Evolutionary conservation across 148 eudicot species (phyloP).

Genomic region (Pouteria glomerata): DNA sequence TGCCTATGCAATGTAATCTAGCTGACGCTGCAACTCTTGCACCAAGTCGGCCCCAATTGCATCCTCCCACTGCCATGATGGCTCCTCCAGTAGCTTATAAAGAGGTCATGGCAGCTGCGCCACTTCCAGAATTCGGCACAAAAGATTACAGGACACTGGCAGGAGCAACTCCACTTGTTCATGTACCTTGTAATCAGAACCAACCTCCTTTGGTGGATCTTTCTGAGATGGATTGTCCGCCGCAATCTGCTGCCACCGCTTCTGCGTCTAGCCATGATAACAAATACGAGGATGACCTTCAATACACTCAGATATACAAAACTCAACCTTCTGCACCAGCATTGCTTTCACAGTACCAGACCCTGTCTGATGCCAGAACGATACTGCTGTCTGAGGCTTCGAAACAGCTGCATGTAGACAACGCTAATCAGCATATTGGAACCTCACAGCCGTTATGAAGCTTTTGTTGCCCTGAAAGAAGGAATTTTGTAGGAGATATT

Average conservation of each 20-base stretch:
- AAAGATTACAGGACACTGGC: constrained; percentile 25
- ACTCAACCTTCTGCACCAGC: constrained; percentile 70
- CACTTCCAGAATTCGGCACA: constrained; percentile 29
- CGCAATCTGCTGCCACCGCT: constrained; percentile 30
- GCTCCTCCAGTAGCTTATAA: constrained; percentile 36
- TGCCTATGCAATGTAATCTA: constrained; percentile 31
- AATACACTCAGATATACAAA: constrained; percentile 76
- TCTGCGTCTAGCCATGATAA: constrained; percentile 21
- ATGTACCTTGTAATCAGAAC: constrained; percentile 31
- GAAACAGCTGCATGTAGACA: constrained; percentile 10
- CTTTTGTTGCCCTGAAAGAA: constrained; percentile 1
- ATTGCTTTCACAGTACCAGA: constrained; percentile 42
- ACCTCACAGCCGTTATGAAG: constrained; percentile 17
- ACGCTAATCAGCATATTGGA: neutral
- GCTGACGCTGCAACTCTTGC: constrained; percentile 18
- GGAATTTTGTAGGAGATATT: constrained; percentile 27
- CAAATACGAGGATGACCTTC: constrained; percentile 58
- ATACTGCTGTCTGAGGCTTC: constrained; percentile 42
- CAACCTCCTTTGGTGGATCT: constrained; percentile 38
- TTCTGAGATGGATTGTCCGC: constrained; percentile 29
- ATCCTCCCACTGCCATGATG: constrained; percentile 34
- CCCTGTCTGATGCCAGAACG: constrained; percentile 27
- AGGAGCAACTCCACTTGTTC: constrained; percentile 26
- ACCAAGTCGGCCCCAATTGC: constrained; percentile 41
- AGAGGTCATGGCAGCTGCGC: constrained; percentile 25